Base-by-base conservation (phyloP, 345 rosid species). In the Camelina neglecta region DNA sequence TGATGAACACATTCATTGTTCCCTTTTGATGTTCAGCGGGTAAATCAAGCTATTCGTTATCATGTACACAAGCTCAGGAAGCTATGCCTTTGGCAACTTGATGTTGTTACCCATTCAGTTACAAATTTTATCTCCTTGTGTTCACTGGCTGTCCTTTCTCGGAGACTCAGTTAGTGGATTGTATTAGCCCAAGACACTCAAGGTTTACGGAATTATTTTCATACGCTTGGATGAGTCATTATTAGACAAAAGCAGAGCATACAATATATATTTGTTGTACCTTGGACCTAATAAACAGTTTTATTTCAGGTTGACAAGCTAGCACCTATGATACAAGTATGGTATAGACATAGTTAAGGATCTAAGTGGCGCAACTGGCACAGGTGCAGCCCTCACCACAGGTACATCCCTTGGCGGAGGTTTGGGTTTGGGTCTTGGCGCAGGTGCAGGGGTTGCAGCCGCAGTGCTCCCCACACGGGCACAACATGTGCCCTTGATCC, bases 401-500 rank as follows among this genome's bases (percentile, higher is more conserved):
- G 38, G 69, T 41, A 49, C 79, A 75, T 13, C 57, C 56, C 29
- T 75, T 68, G 18, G 68, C 47, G 15, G 67, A 60, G 31, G 42
- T 38, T 44, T 44, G 48, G 6, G 48, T 1, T 13, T 44, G 48
- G 8, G 41, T 64, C 80, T 33, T 67, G 31, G 74, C 15, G 74
- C 93, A 88, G 57, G 76, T 73, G 81, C 93, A 86, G 2, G 95
- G 95, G 69, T 84, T 89, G 80, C 93, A 86, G 39, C 80, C 71
- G 49, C 97, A 84, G 51, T 86, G 87, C 64, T 84, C 90, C 16
- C 92, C 87, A 44, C 90, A 87, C 20, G 83, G 63, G 82, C 87
- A 84, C 58, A 18, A 42, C 69, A n/a, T 82, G 82, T 78, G 89
- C 11, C 7, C 80, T 7, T 74, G 82, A 6, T 16, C 65, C 53